Base-by-base conservation (phyloP, 2,329 filamentous ascomycete species). In the Claviceps capensis region DNA sequence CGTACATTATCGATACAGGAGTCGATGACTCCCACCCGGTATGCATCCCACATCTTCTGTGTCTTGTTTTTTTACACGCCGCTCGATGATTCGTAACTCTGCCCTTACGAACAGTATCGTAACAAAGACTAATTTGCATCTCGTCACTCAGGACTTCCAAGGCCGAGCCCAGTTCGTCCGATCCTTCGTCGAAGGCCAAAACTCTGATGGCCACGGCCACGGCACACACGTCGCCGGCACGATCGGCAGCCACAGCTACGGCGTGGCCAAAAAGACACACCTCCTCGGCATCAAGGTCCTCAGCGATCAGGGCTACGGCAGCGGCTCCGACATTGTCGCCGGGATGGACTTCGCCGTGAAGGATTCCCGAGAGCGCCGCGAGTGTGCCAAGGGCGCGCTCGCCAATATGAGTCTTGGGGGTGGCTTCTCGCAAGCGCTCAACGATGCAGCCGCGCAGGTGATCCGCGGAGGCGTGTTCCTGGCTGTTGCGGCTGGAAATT, bases 381-480 rank as follows among this genome's bases (percentile, higher is more conserved):
- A 56, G 58, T 73, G 71, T 64, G 62, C 66, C 58, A 69, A 65
- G 49, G 72, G 72, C 26, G 65, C 70, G 38, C 75, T 79, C 16
- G 71, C 74, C 58, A 78, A 75, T 67, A 77, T 81, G 76, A 78
- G 74, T 11, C 72, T 81, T 2, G 76, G 77, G 8, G 77, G 76
- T 14, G 50, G 59, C 51, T 64, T 58, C 53, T 75, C 73, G 2
- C 53, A 65, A 2, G 62, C 75, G 11, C 59, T 79, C 57, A 81
- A 79, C 69, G 62, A 60, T 17, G 76, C 76, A 9, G 74, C 77
- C 9, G 67, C 67, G 26, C 65, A 64, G 51, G 67, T 76, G 34
- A 66, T 74, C 55, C 57, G 58, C 11, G 63, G 67, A 0, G 76
- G 76, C 13, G 65, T 78, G 52, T 76, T 77, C 58, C 66, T 78